Evolutionary conservation across 441 rosid genomes (phyloP).

Genomic region (Populus hybrid): DNA sequence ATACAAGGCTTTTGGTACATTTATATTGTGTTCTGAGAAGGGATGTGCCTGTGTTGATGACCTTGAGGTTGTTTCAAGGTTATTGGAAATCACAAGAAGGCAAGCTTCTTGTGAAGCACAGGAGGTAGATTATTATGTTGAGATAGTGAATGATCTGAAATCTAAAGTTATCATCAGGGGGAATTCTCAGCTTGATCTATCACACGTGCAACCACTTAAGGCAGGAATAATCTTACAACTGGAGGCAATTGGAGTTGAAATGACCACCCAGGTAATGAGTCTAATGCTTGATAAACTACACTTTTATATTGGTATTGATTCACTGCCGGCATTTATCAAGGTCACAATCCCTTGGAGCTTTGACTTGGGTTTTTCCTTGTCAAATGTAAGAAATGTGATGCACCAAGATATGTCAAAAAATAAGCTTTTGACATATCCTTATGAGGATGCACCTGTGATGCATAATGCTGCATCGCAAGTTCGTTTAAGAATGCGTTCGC

Average conservation of each 20-base stretch:
- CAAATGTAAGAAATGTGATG: too few relatives aligned
- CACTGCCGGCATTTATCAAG: neutral
- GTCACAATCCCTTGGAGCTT: too few relatives aligned
- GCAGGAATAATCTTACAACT: constrained; percentile 32
- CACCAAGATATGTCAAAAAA: too few relatives aligned
- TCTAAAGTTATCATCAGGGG: constrained; percentile 16
- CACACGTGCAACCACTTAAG: constrained; percentile 7
- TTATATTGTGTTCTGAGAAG: constrained; percentile 43
- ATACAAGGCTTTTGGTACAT: constrained; percentile 60
- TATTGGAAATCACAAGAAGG: constrained; percentile 13
- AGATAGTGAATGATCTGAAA: constrained; percentile 14
- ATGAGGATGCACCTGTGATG: too few relatives aligned
- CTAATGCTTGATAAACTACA: neutral
- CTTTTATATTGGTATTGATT: neutral
- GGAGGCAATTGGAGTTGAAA: constrained; percentile 28
- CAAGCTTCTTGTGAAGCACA: constrained; percentile 13
- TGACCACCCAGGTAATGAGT: constrained; percentile 23
- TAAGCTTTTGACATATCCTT: too few relatives aligned
- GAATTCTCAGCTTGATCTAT: neutral
- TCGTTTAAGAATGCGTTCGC: too few relatives aligned
- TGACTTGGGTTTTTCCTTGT: too few relatives aligned
- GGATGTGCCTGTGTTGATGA: constrained; percentile 45
- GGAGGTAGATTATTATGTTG: constrained; percentile 19
- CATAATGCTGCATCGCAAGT: too few relatives aligned
- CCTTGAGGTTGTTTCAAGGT: constrained; percentile 30